A percentile compares a stretch with the other conserved stretches of the same genome.
Evolutionary conservation across 75 land plant genomes (phyloP).

Genomic region (Azolla pinnata): DNA sequence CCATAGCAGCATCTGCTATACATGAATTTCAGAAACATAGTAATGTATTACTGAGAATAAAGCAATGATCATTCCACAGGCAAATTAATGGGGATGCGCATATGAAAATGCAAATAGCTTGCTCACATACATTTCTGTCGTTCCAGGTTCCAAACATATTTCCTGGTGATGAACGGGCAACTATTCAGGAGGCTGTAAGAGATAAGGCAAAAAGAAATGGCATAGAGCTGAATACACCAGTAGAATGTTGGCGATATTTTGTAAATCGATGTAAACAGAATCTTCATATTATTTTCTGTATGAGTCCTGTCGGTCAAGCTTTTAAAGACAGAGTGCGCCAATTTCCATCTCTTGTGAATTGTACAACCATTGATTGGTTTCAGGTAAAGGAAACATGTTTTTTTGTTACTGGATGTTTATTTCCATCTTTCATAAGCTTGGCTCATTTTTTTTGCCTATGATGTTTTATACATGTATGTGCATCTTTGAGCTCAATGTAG

Average conservation of each 20-base stretch:
- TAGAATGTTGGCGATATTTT: slow-evolving; percentile 32
- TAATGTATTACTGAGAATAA: too few species aligned
- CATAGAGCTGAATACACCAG: slow-evolving; percentile 20
- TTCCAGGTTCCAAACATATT: slow-evolving; percentile 33
- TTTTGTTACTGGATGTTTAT: too few species aligned
- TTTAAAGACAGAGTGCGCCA: slow-evolving; percentile 30
- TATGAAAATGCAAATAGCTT: too few species aligned
- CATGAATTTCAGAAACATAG: too few species aligned
- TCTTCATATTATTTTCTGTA: slow-evolving; percentile 31
- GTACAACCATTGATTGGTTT: slow-evolving; percentile 40
- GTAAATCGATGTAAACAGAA: slow-evolving; percentile 32
- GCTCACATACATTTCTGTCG: not conserved
- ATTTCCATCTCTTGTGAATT: slow-evolving; percentile 36
- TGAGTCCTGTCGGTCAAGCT: slow-evolving; percentile 46
- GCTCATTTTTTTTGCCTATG: too few species aligned
- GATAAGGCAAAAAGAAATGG: slow-evolving; percentile 29
- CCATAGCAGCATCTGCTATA: too few species aligned
- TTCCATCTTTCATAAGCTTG: too few species aligned
- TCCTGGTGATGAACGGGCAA: slow-evolving; percentile 34
- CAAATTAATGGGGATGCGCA: too few species aligned
- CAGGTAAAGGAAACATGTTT: too few species aligned
- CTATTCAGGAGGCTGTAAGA: slow-evolving; percentile 20
- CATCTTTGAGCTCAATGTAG: too few species aligned
- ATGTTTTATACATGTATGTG: too few species aligned
- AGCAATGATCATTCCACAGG: too few species aligned